Evolutionary conservation across 495 filamentous ascomycete species (phyloP), one percentile per base, ranked within the genome.

Genomic region (Penicillium robsamsonii): DNA sequence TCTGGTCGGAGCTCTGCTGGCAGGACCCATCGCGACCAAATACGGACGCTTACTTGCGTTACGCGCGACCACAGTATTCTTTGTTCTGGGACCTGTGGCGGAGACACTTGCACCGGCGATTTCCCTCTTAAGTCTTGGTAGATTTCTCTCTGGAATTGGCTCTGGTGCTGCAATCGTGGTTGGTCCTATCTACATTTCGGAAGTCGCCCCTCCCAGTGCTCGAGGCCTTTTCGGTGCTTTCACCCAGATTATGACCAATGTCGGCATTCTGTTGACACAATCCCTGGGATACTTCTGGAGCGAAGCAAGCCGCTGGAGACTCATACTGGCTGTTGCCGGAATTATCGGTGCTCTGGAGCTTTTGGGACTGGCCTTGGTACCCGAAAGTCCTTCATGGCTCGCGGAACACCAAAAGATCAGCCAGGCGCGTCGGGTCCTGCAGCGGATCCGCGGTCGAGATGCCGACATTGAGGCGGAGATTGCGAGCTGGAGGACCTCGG

Each of bases 171-270:
- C 90, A 8, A 88, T 92, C 9, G 94, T 97, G 22, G 87, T 96
- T n/a, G 90, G 94, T 0, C 94, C 94, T n/a, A 84, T 97, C 30
- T 97, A 93, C 71, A 88, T 98, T 55, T 91, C 90, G 17, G 95
- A 98, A 69, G 79, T 96, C 17, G 88, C 92, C 0, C 94, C 93
- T 15, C 88, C 88, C 0, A 73, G 73, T 4, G 81, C 88, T 47
- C 86, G 87, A 41, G 95, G 95, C 2, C 84, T 92, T 55, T 96
- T 96, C 65, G 94, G 95, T 8, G 86, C 88, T 15, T 86, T 95
- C 62, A 98, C 94, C 4, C 94, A 98, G 64, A 80, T 98, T 58
- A 92, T 90, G 75, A 91, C 92, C 68, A 97, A 97, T 62, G 73
- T 94, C n/a, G 94, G 94, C 13, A 97, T 98, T 47, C 68, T 98